Evolutionary conservation across 441 rosid species (phyloP).

Genomic region (Gossypium trilobum): DNA sequence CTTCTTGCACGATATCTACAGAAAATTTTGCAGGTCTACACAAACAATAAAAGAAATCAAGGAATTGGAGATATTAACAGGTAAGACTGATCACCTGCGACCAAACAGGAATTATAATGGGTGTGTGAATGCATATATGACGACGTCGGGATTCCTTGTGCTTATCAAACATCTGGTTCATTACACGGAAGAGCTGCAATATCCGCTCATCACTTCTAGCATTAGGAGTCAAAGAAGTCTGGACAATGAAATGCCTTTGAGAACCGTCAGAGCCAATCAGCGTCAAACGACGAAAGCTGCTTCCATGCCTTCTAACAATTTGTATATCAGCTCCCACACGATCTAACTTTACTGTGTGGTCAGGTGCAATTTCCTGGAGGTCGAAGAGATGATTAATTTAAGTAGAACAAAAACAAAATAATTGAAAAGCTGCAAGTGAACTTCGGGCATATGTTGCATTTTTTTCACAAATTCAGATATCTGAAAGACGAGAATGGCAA

Average conservation of each 20-base stretch:
- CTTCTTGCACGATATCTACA: neutral
- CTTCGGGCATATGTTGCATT: neutral
- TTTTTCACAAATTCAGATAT: neutral
- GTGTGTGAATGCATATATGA: slow-evolving; percentile 82
- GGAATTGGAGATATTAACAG: neutral
- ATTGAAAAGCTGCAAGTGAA: neutral
- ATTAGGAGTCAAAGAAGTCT: slow-evolving; percentile 95
- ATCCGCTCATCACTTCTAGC: slow-evolving; percentile 96
- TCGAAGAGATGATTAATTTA: slow-evolving; percentile 17
- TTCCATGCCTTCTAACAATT: slow-evolving; percentile 95
- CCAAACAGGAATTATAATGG: slow-evolving; percentile 98
- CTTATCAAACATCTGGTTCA: slow-evolving; percentile 99
- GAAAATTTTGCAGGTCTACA: slow-evolving; percentile 1
- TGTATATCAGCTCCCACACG: slow-evolving; percentile 92
- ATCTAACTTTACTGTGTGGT: slow-evolving; percentile 86
- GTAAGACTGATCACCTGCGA: slow-evolving; percentile 58
- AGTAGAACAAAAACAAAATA: neutral
- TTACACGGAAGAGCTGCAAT: slow-evolving; percentile 88
- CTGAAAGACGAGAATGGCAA: neutral
- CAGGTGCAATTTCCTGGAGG: slow-evolving; percentile 80
- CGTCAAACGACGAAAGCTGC: slow-evolving; percentile 93
- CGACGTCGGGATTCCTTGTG: slow-evolving; percentile 95
- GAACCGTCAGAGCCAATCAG: slow-evolving; percentile 96
- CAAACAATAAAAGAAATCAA: slow-evolving; percentile 7
- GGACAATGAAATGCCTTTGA: slow-evolving; percentile 87